Evolutionary conservation across 2,329 filamentous ascomycete species (phyloP).

Genomic region (Penicillium capsulatum): DNA sequence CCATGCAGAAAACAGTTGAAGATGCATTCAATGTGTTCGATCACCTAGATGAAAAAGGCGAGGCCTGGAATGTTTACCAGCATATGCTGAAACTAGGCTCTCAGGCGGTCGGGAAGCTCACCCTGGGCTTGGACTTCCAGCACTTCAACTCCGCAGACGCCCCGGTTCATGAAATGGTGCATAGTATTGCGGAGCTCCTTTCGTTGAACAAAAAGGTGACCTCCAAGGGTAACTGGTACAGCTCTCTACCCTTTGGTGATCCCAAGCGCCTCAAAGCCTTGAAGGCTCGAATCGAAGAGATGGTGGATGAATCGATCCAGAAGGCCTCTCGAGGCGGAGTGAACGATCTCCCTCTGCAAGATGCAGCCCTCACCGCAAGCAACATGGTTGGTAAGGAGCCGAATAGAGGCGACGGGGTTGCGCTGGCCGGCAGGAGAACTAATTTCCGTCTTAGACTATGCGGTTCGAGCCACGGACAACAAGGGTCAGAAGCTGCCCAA

Average conservation of each 20-base stretch:
- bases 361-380: conserved; percentile 44
- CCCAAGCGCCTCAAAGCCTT: conserved; percentile 39
- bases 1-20: conserved; percentile 55
- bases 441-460: conserved; percentile 51
- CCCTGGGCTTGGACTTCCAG: conserved; percentile 43
- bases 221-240: conserved; percentile 54
- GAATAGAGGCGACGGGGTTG: conserved; percentile 25
- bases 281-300: conserved; percentile 16
- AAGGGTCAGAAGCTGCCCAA: conserved; percentile 54
- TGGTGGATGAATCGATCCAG: conserved; percentile 24
- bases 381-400: conserved; percentile 39
- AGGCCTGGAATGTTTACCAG: conserved; percentile 48
- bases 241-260: conserved; percentile 55
- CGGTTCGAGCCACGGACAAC: conserved; percentile 51
- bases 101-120: conserved; percentile 44
- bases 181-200: conserved; percentile 49
- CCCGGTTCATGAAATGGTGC: conserved; percentile 51
- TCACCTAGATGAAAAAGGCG: conserved; percentile 44
- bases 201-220: conserved; percentile 58
- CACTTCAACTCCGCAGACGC: conserved; percentile 46
- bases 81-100: conserved; percentile 50
- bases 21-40: conserved; percentile 49
- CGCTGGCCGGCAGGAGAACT: neutral
- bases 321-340: conserved; percentile 20
- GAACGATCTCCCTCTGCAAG: conserved; percentile 31